phyloP scores from a whole-genome alignment of 2,329 filamentous ascomycete species.

The Aureobasidium mangrovei region DNA sequence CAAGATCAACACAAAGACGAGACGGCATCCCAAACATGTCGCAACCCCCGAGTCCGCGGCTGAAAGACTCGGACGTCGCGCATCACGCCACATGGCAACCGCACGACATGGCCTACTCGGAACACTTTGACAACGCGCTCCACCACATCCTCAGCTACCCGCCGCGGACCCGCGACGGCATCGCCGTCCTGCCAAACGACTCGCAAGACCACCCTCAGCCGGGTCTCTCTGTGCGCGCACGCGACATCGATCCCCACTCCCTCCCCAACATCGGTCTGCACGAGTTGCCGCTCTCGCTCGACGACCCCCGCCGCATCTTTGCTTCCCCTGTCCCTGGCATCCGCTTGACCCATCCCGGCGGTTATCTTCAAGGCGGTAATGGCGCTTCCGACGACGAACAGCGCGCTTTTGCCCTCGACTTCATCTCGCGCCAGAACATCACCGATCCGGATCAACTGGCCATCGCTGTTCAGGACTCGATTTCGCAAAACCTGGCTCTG shows the following conservation, averaged over 20 bases:
- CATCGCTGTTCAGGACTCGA: slow-evolving; percentile 25
- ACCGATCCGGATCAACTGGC: slow-evolving; percentile 29
- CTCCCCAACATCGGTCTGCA: slow-evolving; percentile 24
- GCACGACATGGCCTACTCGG: slow-evolving; percentile 35
- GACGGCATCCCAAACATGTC: not conserved
- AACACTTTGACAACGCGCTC: slow-evolving; percentile 36
- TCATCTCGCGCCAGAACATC: slow-evolving; percentile 31
- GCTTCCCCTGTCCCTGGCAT: slow-evolving; percentile 36
- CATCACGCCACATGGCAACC: slow-evolving; percentile 34
- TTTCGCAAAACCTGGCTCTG: slow-evolving; percentile 23
- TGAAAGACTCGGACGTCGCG: not conserved
- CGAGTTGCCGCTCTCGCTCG: slow-evolving; percentile 35
- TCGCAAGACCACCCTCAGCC: slow-evolving; percentile 22
- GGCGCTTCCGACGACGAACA: slow-evolving; percentile 31
- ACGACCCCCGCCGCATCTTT: slow-evolving; percentile 35
- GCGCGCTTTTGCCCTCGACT: slow-evolving; percentile 32
- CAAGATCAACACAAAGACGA: not conserved
- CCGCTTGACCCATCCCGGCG: slow-evolving; percentile 37
- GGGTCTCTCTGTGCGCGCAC: slow-evolving; percentile 22
- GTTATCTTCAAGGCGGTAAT: slow-evolving; percentile 41
- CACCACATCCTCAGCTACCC: slow-evolving; percentile 33
- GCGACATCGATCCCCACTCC: slow-evolving; percentile 20
- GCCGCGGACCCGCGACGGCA: slow-evolving; percentile 19
- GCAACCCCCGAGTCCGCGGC: not conserved
- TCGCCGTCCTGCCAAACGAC: slow-evolving; percentile 22